phyloP scores from a whole-genome alignment of 257 asterid genomes.

The Nicotiana knightiana region DNA sequence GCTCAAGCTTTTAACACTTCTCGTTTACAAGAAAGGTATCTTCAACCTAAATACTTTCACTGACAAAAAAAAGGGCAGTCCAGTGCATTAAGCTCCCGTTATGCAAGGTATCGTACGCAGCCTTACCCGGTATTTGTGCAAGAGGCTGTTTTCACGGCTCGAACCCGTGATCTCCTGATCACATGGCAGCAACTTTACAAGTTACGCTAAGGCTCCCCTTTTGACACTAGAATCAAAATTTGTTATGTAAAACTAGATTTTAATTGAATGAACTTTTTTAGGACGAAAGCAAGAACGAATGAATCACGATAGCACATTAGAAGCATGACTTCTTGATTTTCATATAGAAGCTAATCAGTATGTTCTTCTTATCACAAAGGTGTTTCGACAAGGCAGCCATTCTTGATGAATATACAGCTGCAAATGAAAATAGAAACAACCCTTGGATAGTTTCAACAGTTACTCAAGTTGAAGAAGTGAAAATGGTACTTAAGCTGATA shows the following conservation, averaged over 20 bases:
- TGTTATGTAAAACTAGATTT: neutral
- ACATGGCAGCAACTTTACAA: too few relatives aligned
- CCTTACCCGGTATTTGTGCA: too few relatives aligned
- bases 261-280: neutral
- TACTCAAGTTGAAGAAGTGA: conserved; percentile 76
- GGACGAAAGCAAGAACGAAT: neutral
- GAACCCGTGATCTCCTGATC: too few relatives aligned
- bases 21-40: neutral
- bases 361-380: conserved; percentile 25
- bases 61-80: too few relatives aligned
- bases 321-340: neutral
- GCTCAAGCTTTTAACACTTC: neutral
- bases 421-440: conserved; percentile 6
- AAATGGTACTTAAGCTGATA: conserved; percentile 68
- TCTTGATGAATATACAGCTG: conserved; percentile 20
- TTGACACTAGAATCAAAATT: too few relatives aligned
- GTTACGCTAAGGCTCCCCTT: too few relatives aligned
- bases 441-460: conserved; percentile 42
- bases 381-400: conserved; percentile 80
- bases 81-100: too few relatives aligned
- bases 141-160: too few relatives aligned
- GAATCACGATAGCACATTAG: neutral
- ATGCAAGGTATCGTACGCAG: too few relatives aligned
- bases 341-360: neutral
- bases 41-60: too few relatives aligned